These are phyloP conservation scores for Xylariales sp. DNA, from an alignment of 2,329 filamentous ascomycete species.

Conservation along the genomic window DNA sequence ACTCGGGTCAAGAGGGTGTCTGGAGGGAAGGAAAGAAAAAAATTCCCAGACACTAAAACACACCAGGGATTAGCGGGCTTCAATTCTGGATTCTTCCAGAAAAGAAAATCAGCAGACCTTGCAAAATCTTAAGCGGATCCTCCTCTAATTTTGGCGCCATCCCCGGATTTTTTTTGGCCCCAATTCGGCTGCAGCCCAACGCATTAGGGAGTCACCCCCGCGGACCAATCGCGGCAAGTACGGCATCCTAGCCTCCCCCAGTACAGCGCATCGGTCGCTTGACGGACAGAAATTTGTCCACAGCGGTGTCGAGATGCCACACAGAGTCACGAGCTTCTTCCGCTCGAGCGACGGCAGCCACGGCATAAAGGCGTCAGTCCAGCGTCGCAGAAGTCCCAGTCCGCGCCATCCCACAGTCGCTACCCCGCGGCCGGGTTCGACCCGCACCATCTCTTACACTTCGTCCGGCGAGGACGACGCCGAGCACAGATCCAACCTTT, in stretches of 20 bases:
- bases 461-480: conserved; percentile 30
- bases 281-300: no score
- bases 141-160: conserved; percentile 6
- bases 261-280: no score
- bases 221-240: conserved; percentile 9
- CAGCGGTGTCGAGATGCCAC: conserved; percentile 53
- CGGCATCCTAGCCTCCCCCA: neutral
- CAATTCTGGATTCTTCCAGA: no score
- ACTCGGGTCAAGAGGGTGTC: no score
- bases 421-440: conserved; percentile 24
- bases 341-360: conserved; percentile 50
- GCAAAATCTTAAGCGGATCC: conserved; percentile 1
- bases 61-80: no score
- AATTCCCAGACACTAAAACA: no score
- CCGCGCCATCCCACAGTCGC: conserved; percentile 14
- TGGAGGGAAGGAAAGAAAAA: no score
- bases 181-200: conserved; percentile 1
- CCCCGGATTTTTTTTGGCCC: conserved; percentile 8
- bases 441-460: conserved; percentile 29
- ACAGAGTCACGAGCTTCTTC: conserved; percentile 54
- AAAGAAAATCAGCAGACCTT: conserved; percentile 3
- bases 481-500: conserved; percentile 15
- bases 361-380: conserved; percentile 37
- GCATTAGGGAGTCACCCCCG: conserved; percentile 4
- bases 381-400: conserved; percentile 25